Base-by-base conservation (phyloP, 805 yeast species). In the Suhomyces vadensis region DNA sequence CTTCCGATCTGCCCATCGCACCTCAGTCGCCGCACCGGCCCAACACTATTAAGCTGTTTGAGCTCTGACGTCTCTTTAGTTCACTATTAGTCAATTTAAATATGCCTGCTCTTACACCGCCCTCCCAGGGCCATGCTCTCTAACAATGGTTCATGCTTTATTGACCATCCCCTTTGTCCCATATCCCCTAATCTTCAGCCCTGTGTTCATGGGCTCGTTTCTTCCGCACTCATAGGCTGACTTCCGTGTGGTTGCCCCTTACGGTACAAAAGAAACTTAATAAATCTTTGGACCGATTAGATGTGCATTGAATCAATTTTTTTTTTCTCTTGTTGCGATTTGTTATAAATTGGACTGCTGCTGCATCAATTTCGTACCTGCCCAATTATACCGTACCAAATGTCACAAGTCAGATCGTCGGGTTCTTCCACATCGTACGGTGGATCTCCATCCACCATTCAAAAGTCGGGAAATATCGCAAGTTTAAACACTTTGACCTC, bases 391-490 rank as follows among this genome's bases (percentile, higher is more conserved):
- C 25, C 25, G 20, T 11, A 29, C 33, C 20, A 6, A 16, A 48
- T 48, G 51, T 44, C 48, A 7, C 37, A 41, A 22, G 44, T 41
- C 13, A 31, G 44, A 11, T 39, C 47, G 10, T 29, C 47, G 13
- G 31, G 48, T 13, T 25, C 46, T 29, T 41, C 43, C 9, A 35
- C 47, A 31, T 24, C 39, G 10, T 27, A 22, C 10, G 43, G 46
- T 21, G 29, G 31, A 7, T 20, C 43, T 37, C n/a, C 35, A 20
- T 20, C 47, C 23, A 23, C 52, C 11, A 31, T 51, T 41, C 41
- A 44, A 19, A 46, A 45, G 31, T 36, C 31, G 6, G 54, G 54
- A 29, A 51, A 51, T 24, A 47, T 51, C 20, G 54, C 54, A 35
- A 41, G 47, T 29, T 44, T 51, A 35, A 39, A 41, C 23, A 33